These are phyloP conservation scores for Leishmania braziliensis DNA, from an alignment of 208 protist genomes.

Conservation along the genomic window DNA sequence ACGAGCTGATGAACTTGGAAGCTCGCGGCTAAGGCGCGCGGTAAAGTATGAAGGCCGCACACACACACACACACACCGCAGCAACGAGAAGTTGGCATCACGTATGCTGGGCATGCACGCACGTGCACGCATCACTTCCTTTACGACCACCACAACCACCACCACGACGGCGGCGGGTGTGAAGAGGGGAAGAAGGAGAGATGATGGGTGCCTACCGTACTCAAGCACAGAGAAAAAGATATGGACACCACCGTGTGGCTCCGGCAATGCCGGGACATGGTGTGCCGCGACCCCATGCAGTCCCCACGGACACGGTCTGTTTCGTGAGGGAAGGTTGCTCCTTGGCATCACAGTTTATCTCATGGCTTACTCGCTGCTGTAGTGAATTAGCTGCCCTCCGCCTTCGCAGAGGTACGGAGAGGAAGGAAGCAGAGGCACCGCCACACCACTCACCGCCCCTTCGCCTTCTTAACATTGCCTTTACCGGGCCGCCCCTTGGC, in stretches of 20 bases:
- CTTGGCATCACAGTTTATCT: slow-evolving; percentile 1
- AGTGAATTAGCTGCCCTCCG: not conserved
- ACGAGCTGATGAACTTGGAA: not conserved
- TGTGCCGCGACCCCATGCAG: not conserved
- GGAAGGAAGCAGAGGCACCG: not conserved
- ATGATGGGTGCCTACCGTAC: not conserved
- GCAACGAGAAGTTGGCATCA: not conserved
- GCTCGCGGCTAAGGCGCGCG: not conserved
- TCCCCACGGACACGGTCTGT: not conserved
- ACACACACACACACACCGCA: not conserved
- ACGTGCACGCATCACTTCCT: not conserved
- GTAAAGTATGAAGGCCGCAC: too few species aligned
- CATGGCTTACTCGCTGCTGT: slow-evolving; percentile 7
- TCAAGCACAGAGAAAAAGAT: not conserved
- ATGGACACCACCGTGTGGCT: not conserved
- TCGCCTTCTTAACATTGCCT: slow-evolving; percentile 24
- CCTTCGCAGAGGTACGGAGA: not conserved
- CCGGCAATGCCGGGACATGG: not conserved
- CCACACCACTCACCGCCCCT: slow-evolving; percentile 23
- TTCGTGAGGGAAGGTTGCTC: not conserved
- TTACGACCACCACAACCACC: not conserved
- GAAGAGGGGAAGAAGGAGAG: not conserved
- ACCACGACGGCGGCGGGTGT: not conserved
- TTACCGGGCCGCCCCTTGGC: slow-evolving; percentile 9
- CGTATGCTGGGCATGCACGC: not conserved